A percentile compares a stretch with the other conserved stretches of the same genome.
These are phyloP conservation scores for Iodosphaeria phyllophila DNA, from an alignment of 2,329 filamentous ascomycete species.

Conservation along the genomic window DNA sequence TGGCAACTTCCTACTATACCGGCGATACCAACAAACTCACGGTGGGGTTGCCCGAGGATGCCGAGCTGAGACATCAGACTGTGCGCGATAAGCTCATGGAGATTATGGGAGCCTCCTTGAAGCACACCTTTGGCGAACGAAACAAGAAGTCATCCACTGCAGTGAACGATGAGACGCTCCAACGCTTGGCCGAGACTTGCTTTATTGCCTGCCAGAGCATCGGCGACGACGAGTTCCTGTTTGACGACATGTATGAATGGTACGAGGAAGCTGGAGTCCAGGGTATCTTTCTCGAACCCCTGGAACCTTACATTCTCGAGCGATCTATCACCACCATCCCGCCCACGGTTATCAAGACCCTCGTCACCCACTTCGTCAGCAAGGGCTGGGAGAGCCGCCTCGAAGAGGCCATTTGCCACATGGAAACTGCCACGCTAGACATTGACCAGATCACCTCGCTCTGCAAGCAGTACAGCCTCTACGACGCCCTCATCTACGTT, in stretches of 20 bases:
- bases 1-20: conserved; percentile 83
- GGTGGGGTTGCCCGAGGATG: conserved; percentile 78
- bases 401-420: conserved; percentile 86
- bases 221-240: conserved; percentile 64
- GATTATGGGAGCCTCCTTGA: conserved; percentile 82
- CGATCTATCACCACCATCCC: conserved; percentile 57
- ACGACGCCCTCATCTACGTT: conserved; percentile 89
- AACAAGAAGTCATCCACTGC: conserved; percentile 24
- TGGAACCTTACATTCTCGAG: conserved; percentile 78
- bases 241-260: conserved; percentile 78
- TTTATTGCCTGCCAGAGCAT: conserved; percentile 71
- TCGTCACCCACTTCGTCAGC: conserved; percentile 65
- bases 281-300: conserved; percentile 66
- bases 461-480: conserved; percentile 81
- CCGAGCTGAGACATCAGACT: conserved; percentile 54
- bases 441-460: conserved; percentile 81
- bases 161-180: conserved; percentile 42
- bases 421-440: conserved; percentile 80
- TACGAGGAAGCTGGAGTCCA: conserved; percentile 62
- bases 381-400: conserved; percentile 59
- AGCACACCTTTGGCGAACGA: conserved; percentile 63
- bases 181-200: conserved; percentile 64
- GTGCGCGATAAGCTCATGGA: conserved; percentile 80
- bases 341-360: conserved; percentile 65
- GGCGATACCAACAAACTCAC: conserved; percentile 89